Conservation (phyloP, 208 protist genomes). For the Sergeia podlipaevii region DNA sequence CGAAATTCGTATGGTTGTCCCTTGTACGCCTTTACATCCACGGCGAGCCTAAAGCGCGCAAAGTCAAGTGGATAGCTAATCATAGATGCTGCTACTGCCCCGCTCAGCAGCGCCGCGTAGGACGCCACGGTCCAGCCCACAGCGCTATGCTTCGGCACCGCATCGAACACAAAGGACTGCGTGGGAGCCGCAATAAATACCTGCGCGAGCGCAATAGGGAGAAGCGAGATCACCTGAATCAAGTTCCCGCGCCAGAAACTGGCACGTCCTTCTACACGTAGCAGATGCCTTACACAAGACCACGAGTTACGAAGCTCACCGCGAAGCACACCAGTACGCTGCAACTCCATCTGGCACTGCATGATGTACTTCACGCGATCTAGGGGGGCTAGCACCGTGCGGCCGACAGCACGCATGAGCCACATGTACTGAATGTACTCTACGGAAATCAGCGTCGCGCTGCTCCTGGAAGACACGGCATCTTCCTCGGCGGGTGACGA, state of each 20-base stretch:
- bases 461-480: slow-evolving; percentile 3
- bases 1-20: slow-evolving; percentile 54
- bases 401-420: slow-evolving; percentile 29
- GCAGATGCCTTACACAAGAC: slow-evolving; percentile 52
- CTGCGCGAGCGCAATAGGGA: slow-evolving; percentile 62
- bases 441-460: slow-evolving; percentile 32
- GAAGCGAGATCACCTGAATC: slow-evolving; percentile 63
- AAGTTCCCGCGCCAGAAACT: slow-evolving; percentile 84
- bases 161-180: slow-evolving; percentile 53
- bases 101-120: slow-evolving; percentile 48
- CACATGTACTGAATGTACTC: slow-evolving; percentile 56
- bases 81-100: slow-evolving; percentile 30
- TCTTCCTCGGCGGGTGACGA: slow-evolving; percentile 9
- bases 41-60: slow-evolving; percentile 72
- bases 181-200: slow-evolving; percentile 65
- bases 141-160: slow-evolving; percentile 20
- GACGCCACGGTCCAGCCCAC: slow-evolving; percentile 37
- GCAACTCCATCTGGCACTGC: slow-evolving; percentile 71
- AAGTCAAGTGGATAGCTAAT: slow-evolving; percentile 83
- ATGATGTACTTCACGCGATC: slow-evolving; percentile 87
- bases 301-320: slow-evolving; percentile 47
- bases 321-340: slow-evolving; percentile 36
- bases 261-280: slow-evolving; percentile 36
- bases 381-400: slow-evolving; percentile 66
- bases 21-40: slow-evolving; percentile 59